phyloP scores from a whole-genome alignment of 352 stramenopile species.

The Globisporangium perplexum region DNA sequence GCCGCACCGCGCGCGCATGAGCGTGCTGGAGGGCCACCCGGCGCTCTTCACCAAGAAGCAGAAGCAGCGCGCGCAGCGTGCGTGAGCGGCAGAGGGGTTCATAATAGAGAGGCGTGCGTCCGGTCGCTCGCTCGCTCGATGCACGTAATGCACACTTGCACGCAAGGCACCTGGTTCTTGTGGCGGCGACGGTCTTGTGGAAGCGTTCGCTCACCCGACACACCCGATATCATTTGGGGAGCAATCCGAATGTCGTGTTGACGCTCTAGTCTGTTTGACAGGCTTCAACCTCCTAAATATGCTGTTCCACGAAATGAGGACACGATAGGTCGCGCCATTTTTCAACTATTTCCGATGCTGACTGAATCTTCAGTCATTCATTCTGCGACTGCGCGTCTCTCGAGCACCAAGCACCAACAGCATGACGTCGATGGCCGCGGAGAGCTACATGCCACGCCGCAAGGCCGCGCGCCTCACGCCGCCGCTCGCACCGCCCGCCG shows the following conservation, averaged over 20 bases:
- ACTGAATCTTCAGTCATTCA: not conserved
- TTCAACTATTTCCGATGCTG: not conserved
- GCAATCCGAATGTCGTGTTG: too few relatives aligned
- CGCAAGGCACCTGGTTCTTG: not conserved
- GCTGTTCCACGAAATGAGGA: too few relatives aligned
- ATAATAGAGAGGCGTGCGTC: not conserved
- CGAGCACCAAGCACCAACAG: not conserved
- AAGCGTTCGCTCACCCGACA: not conserved
- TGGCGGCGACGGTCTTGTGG: not conserved
- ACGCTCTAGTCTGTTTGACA: not conserved
- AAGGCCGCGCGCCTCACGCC: conserved; percentile 12
- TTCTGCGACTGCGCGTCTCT: too few relatives aligned
- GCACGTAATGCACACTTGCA: not conserved
- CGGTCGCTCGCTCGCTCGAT: too few relatives aligned
- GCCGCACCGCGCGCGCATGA: conserved; percentile 54
- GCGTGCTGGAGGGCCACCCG: conserved; percentile 58
- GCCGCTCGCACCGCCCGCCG: conserved; percentile 1
- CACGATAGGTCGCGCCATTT: too few relatives aligned
- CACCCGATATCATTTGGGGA: too few relatives aligned
- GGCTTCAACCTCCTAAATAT: conserved; percentile 1
- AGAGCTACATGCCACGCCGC: conserved; percentile 11
- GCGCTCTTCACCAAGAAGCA: conserved; percentile 75
- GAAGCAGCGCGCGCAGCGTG: conserved; percentile 24
- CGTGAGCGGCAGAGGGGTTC: not conserved
- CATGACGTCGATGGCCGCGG: conserved; percentile 8